These are phyloP conservation scores for Neurospora africana DNA, from an alignment of 495 filamentous ascomycete species.

Conservation along the genomic window DNA sequence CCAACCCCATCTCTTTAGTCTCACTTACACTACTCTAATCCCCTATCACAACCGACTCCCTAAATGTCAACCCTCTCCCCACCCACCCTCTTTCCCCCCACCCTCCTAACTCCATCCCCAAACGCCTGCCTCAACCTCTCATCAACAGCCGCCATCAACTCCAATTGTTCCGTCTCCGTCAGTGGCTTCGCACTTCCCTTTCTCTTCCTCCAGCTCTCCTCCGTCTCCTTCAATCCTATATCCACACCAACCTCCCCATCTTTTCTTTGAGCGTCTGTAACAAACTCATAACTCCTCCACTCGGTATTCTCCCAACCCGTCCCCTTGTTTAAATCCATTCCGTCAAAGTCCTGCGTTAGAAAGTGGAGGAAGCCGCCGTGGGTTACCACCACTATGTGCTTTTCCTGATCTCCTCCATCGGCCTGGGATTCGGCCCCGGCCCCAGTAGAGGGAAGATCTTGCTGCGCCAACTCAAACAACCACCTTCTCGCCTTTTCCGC, in stretches of 20 bases:
- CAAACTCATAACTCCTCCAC: slow-evolving; percentile 64
- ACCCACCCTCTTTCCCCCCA: not conserved
- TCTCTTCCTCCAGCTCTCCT: slow-evolving; percentile 42
- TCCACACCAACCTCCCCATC: slow-evolving; percentile 44
- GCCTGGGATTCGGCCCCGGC: not conserved
- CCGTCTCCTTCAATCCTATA: slow-evolving; percentile 49
- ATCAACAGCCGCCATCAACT: slow-evolving; percentile 26
- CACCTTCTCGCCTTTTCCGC: slow-evolving; percentile 57
- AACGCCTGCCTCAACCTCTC: slow-evolving; percentile 19
- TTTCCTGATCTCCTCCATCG: slow-evolving; percentile 26
- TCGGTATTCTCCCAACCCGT: slow-evolving; percentile 85
- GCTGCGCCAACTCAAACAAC: slow-evolving; percentile 41
- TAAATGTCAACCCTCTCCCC: not conserved
- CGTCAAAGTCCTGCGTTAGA: slow-evolving; percentile 75
- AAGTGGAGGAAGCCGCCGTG: slow-evolving; percentile 48
- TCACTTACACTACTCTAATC: not conserved
- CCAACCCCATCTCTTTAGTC: not conserved
- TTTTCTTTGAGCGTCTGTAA: not conserved
- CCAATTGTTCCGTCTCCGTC: slow-evolving; percentile 33
- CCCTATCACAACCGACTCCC: not conserved
- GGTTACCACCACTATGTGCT: slow-evolving; percentile 51
- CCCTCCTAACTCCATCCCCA: slow-evolving; percentile 2
- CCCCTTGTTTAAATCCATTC: slow-evolving; percentile 44
- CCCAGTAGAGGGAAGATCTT: not conserved
- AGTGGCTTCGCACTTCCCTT: slow-evolving; percentile 37